A percentile compares a stretch with the other conserved stretches of the same genome.
Conservation (phyloP, 179 eudicot genomes). For the Corrigiola litoralis region DNA sequence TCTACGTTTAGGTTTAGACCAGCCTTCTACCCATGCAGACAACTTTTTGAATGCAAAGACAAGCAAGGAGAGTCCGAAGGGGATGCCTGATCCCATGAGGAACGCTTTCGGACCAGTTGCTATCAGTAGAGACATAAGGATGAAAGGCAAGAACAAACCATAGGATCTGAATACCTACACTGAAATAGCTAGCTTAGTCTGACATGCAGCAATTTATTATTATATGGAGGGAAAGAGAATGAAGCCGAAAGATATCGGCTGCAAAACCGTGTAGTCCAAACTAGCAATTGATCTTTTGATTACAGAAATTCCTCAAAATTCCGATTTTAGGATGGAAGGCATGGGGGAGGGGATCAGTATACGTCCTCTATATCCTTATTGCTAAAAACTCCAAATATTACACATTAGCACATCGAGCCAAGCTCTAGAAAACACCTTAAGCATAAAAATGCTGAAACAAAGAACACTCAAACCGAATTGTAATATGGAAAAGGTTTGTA, state of each 20-base stretch:
- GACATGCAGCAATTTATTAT: not conserved
- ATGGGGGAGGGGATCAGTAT: no score
- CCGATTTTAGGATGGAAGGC: no score
- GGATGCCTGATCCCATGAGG: slow-evolving; percentile 54
- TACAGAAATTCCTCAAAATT: no score
- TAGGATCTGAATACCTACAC: slow-evolving; percentile 68
- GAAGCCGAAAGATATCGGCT: not conserved
- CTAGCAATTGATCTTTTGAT: no score
- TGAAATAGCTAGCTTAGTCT: not conserved
- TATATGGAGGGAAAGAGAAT: not conserved
- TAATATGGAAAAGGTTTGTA: no score
- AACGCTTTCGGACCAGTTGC: slow-evolving; percentile 82
- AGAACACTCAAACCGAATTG: no score
- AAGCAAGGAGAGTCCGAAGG: slow-evolving; percentile 49
- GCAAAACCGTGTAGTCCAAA: no score
- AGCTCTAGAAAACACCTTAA: no score
- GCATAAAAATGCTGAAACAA: no score
- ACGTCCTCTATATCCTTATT: no score
- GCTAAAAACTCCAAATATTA: no score
- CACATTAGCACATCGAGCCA: no score
- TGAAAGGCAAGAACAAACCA: slow-evolving; percentile 59
- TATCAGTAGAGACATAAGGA: slow-evolving; percentile 48
- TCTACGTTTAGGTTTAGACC: slow-evolving; percentile 15
- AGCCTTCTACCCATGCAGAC: slow-evolving; percentile 21
- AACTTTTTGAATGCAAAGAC: slow-evolving; percentile 45